Conservation (phyloP, 2,329 filamentous ascomycete species). For the Ascochyta pisi region DNA sequence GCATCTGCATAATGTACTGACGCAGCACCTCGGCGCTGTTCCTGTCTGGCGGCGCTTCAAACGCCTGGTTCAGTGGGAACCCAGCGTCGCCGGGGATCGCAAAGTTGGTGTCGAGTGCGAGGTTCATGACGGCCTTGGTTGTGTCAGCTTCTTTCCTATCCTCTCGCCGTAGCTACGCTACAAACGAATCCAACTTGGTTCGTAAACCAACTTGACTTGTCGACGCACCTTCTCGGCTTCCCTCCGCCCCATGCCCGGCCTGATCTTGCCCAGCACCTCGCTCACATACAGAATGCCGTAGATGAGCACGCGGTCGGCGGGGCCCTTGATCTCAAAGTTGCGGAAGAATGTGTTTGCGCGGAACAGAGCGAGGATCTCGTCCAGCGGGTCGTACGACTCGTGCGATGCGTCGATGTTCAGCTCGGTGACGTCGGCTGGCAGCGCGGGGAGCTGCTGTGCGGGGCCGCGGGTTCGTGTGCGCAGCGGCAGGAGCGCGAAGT, state of each 20-base stretch:
- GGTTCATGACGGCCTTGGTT: constrained; percentile 78
- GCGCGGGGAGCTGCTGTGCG: constrained; percentile 78
- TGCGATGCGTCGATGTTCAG: constrained; percentile 75
- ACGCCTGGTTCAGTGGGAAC: constrained; percentile 96
- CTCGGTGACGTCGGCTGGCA: constrained; percentile 62
- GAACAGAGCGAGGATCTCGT: constrained; percentile 92
- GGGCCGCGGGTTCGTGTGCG: constrained; percentile 96
- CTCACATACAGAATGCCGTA: constrained; percentile 96
- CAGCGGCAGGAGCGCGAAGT: constrained; percentile 92
- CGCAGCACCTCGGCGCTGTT: constrained; percentile 88
- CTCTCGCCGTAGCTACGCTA: too few species aligned
- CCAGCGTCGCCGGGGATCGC: constrained; percentile 90
- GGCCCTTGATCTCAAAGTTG: constrained; percentile 98
- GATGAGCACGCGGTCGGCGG: constrained; percentile 90
- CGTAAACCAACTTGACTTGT: too few species aligned
- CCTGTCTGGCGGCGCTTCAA: constrained; percentile 84
- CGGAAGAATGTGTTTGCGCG: constrained; percentile 98
- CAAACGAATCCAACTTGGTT: too few species aligned
- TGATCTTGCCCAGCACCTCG: constrained; percentile 88
- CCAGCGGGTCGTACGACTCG: constrained; percentile 94
- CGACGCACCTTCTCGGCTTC: constrained; percentile 69
- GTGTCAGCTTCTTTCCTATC: not conserved
- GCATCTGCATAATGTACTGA: constrained; percentile 89
- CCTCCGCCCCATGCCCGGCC: constrained; percentile 70
- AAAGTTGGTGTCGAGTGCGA: constrained; percentile 92